Percentiles rank a stretch among this genome's conserved stretches.
Evolutionary conservation across 2,329 filamentous ascomycete genomes (phyloP).

Genomic region (Fusarium sp.): DNA sequence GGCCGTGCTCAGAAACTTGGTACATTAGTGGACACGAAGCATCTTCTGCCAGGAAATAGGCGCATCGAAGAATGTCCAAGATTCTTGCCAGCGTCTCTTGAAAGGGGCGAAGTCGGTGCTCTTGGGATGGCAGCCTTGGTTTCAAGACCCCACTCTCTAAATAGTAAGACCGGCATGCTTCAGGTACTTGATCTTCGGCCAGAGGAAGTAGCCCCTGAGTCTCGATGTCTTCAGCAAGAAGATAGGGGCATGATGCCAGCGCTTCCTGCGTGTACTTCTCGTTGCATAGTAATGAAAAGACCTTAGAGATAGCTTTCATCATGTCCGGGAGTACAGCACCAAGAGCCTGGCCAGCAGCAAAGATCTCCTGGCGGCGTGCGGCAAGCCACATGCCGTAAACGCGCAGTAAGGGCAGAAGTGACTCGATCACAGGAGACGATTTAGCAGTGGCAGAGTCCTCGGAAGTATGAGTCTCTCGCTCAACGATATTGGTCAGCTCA

Average conservation of each 20-base stretch:
- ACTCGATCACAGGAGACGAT: constrained; percentile 54
- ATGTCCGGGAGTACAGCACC: constrained; percentile 60
- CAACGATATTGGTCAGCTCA: constrained; percentile 70
- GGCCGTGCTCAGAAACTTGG: constrained; percentile 44
- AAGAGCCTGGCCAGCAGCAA: constrained; percentile 59
- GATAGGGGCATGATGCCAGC: constrained; percentile 58
- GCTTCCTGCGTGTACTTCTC: constrained; percentile 56
- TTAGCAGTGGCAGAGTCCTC: constrained; percentile 43
- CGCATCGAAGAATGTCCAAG: constrained; percentile 62
- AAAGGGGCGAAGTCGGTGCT: constrained; percentile 48
- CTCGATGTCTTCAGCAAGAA: constrained; percentile 64
- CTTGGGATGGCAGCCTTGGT: constrained; percentile 51
- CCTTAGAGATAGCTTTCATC: constrained; percentile 59
- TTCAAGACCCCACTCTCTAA: constrained; percentile 53
- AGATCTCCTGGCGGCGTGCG: constrained; percentile 58
- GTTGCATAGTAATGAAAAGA: constrained; percentile 61
- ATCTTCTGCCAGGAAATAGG: constrained; percentile 60
- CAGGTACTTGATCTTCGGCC: constrained; percentile 52
- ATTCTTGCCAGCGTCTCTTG: constrained; percentile 60
- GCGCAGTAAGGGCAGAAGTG: constrained; percentile 64
- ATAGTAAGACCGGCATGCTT: constrained; percentile 55
- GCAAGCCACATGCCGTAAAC: constrained; percentile 67
- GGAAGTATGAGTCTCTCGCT: constrained; percentile 38
- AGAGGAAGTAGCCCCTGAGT: constrained; percentile 59
- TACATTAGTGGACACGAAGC: constrained; percentile 53